Evolutionary conservation across 176 grass and related monocot genomes (phyloP).

Genomic region (Canna indica): DNA sequence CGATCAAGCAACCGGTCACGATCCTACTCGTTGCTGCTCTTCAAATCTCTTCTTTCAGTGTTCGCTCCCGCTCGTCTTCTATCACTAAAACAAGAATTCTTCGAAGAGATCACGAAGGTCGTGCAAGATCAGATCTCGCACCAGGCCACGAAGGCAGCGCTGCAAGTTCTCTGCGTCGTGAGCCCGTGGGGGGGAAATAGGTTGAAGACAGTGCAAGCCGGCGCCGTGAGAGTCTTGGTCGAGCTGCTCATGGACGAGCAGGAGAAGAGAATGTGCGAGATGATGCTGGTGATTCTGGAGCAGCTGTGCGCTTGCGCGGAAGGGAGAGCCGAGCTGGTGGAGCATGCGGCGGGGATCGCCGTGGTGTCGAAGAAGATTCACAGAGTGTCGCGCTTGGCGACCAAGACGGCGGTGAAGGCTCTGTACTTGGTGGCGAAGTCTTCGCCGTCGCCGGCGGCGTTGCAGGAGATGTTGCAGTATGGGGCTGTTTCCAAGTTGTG

Average conservation of each 20-base stretch:
- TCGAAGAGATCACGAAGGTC: conserved; percentile 31
- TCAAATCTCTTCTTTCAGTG: conserved; percentile 16
- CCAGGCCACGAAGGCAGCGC: conserved; percentile 51
- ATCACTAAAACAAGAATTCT: conserved; percentile 26
- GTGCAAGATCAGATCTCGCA: conserved; percentile 30
- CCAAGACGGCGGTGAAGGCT: conserved; percentile 43
- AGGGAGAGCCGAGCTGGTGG: conserved; percentile 48
- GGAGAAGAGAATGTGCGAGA: conserved; percentile 34
- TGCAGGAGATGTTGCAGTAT: conserved; percentile 41
- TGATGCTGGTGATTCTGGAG: conserved; percentile 40
- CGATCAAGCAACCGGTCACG: neutral
- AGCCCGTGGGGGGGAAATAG: conserved; percentile 54
- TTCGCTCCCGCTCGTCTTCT: conserved; percentile 18
- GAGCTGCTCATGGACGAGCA: conserved; percentile 21
- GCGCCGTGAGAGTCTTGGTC: conserved; percentile 39
- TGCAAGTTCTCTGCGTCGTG: conserved; percentile 42
- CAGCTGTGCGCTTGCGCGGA: conserved; percentile 61
- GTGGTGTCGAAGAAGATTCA: conserved; percentile 37
- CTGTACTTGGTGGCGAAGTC: conserved; percentile 19
- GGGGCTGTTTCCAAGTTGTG: conserved; percentile 61
- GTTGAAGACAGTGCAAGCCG: conserved; percentile 44
- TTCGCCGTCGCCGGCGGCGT: conserved; percentile 23
- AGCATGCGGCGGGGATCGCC: conserved; percentile 74
- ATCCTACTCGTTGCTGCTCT: conserved; percentile 11
- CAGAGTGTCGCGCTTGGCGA: conserved; percentile 39